Evolutionary conservation across 1,139 yeast genomes (phyloP).

Genomic region (Magnusiomyces suaveolens): DNA sequence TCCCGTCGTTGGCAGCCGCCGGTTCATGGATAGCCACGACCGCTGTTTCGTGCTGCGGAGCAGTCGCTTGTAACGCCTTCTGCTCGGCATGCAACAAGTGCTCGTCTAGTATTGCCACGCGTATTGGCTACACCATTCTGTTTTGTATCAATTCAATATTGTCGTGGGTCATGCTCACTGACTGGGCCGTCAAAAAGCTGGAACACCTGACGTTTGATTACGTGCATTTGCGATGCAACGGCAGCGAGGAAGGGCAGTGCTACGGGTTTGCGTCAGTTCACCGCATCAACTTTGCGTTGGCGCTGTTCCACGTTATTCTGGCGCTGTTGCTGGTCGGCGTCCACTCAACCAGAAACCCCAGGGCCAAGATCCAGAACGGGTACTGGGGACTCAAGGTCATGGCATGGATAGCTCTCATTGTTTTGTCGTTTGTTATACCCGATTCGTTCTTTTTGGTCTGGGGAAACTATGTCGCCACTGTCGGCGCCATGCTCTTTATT

Average conservation of each 20-base stretch:
- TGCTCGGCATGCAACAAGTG: constrained; percentile 45
- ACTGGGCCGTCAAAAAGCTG: constrained; percentile 65
- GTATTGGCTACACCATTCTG: constrained; percentile 75
- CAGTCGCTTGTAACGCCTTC: constrained; percentile 67
- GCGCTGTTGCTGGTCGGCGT: constrained; percentile 65
- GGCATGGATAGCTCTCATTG: constrained; percentile 48
- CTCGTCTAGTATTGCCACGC: constrained; percentile 66
- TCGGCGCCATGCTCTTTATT: constrained; percentile 75
- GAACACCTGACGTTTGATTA: constrained; percentile 55
- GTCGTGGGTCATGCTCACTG: constrained; percentile 87
- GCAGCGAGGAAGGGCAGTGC: constrained; percentile 65
- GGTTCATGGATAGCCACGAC: constrained; percentile 50
- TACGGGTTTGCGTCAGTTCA: constrained; percentile 90
- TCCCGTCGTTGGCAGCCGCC: constrained; percentile 45
- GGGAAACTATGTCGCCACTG: constrained; percentile 82
- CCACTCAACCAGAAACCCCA: constrained; percentile 65
- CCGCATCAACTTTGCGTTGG: constrained; percentile 81
- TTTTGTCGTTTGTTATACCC: constrained; percentile 67
- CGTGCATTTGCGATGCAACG: constrained; percentile 55
- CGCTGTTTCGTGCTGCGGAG: constrained; percentile 62
- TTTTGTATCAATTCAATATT: constrained; percentile 68
- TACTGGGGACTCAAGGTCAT: constrained; percentile 72
- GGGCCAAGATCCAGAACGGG: constrained; percentile 82
- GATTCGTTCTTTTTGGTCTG: constrained; percentile 79
- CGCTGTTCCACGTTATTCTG: constrained; percentile 61